Percentiles rank a stretch among this genome's conserved stretches.
Conservation (phyloP, 176 grass and related monocot species). For the Otatea glauca region DNA sequence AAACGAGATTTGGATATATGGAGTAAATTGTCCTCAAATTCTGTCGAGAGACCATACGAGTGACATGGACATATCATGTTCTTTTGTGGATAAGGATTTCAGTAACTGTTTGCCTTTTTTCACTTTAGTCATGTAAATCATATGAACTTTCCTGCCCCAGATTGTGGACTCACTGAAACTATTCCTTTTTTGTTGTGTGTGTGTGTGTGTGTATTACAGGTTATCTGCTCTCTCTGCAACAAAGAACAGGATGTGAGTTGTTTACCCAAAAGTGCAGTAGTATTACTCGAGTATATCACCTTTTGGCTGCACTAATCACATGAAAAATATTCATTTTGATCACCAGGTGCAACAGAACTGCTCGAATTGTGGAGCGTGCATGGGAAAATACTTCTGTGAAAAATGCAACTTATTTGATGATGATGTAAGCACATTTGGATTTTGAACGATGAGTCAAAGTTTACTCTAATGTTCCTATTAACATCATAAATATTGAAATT, state of each 20-base stretch:
- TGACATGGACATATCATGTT: too few relatives aligned
- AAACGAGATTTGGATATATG: neutral
- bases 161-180: constrained; percentile 32
- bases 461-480: neutral
- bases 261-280: neutral
- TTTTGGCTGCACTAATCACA: neutral
- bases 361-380: constrained; percentile 67
- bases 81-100: too few relatives aligned
- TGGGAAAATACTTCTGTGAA: constrained; percentile 78
- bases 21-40: neutral
- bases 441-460: neutral
- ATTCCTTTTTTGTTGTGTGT: constrained; percentile 32
- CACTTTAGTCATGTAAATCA: neutral
- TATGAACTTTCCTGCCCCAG: neutral
- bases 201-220: constrained; percentile 61
- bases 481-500: neutral
- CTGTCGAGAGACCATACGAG: too few relatives aligned
- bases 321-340: constrained; percentile 7
- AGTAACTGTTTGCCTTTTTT: neutral
- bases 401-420: constrained; percentile 94
- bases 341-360: constrained; percentile 75
- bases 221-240: constrained; percentile 76
- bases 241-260: constrained; percentile 85
- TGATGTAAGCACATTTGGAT: constrained; percentile 49
- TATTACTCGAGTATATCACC: neutral